Conservation (phyloP, 345 rosid genomes). For the Heritiera littoralis region DNA sequence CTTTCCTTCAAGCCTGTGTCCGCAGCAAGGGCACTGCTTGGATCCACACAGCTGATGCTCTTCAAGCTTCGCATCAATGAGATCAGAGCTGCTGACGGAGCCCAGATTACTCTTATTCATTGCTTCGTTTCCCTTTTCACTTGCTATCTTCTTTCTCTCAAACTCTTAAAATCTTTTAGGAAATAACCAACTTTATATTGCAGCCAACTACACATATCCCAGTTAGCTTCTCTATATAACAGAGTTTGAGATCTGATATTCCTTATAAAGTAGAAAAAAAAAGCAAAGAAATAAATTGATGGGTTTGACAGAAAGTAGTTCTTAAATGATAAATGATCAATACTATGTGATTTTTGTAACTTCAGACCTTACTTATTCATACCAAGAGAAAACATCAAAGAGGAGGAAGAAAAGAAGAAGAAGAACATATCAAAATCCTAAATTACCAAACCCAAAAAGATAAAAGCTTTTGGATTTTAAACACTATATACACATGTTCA, state of each 20-base stretch:
- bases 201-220: constrained; percentile 38
- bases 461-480: not conserved
- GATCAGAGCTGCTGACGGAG: constrained; percentile 67
- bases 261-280: not conserved
- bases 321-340: not conserved
- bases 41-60: constrained; percentile 90
- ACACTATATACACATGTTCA: not conserved
- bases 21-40: constrained; percentile 90
- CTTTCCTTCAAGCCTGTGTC: constrained; percentile 90
- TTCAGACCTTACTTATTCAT: not conserved
- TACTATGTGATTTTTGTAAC: not conserved
- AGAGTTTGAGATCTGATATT: constrained; percentile 30
- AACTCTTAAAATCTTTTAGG: constrained; percentile 31
- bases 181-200: constrained; percentile 25
- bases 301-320: not conserved
- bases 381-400: not conserved
- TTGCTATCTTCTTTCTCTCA: constrained; percentile 35
- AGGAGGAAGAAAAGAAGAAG: not conserved
- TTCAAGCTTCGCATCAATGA: constrained; percentile 95
- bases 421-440: not conserved
- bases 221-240: constrained; percentile 18
- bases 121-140: constrained; percentile 18
- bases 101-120: constrained; percentile 62
- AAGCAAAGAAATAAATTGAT: not conserved
- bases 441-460: not conserved